A percentile compares a stretch with the other conserved stretches of the same genome.
Conservation (phyloP, 805 yeast species). For the Candida loeiensis region DNA sequence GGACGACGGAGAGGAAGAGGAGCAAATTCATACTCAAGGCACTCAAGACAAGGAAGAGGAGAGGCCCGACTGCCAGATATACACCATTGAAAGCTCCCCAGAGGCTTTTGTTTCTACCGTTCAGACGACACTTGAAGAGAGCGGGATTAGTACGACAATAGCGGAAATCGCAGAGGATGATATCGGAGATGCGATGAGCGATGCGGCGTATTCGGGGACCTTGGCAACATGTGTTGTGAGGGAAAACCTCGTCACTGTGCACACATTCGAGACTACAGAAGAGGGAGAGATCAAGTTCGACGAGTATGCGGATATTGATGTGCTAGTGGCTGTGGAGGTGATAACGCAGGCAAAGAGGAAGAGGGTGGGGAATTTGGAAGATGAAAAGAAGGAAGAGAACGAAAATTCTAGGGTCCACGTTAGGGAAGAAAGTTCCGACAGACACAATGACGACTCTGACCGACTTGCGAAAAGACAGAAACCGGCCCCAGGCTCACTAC, state of each 20-base stretch:
- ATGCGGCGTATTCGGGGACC: conserved; percentile 79
- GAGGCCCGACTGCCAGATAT: conserved; percentile 39
- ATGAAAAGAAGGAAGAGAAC: neutral
- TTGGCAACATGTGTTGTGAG: conserved; percentile 66
- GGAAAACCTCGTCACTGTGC: conserved; percentile 59
- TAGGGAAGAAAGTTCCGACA: neutral
- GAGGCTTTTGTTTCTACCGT: conserved; percentile 36
- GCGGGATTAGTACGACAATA: conserved; percentile 38
- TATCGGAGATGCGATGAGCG: conserved; percentile 46
- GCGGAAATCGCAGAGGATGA: conserved; percentile 30
- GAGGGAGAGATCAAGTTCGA: conserved; percentile 79
- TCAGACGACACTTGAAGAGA: conserved; percentile 35
- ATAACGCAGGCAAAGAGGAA: conserved; percentile 42
- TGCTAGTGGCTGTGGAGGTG: conserved; percentile 62
- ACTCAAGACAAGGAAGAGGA: conserved; percentile 10
- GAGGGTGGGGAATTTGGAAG: neutral
- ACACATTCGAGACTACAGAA: conserved; percentile 63
- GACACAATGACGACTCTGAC: neutral
- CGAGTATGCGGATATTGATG: conserved; percentile 70
- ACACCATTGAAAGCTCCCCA: conserved; percentile 39
- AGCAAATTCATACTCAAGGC: conserved; percentile 4
- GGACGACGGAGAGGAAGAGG: conserved; percentile 8
- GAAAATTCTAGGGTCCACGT: neutral
- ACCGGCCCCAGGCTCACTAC: too few relatives aligned
- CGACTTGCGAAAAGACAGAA: too few relatives aligned